Conservation (phyloP, 2,329 filamentous ascomycete genomes). For the Hymenoscyphus linearis region DNA sequence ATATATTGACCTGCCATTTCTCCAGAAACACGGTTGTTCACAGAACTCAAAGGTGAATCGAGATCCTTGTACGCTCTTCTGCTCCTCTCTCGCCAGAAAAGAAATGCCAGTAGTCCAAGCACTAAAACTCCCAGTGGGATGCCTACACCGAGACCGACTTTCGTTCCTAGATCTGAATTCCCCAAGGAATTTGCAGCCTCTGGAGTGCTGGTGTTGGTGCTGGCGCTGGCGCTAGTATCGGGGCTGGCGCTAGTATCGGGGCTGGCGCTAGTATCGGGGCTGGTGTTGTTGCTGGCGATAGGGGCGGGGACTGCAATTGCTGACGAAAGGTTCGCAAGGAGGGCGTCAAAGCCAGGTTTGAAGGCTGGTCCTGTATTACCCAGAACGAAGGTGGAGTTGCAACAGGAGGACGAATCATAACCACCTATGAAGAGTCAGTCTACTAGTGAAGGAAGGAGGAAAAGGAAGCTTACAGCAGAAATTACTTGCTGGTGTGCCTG, state of each 20-base stretch:
- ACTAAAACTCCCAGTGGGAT: conserved; percentile 17
- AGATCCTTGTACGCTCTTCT: conserved; percentile 4
- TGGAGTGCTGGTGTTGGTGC: not conserved
- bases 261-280: conserved; percentile 3
- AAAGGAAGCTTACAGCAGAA: conserved; percentile 11
- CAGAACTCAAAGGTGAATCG: not conserved
- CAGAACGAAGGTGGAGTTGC: conserved; percentile 8
- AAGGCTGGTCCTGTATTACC: conserved; percentile 11
- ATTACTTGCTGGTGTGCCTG: conserved; percentile 3
- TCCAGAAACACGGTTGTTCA: not conserved
- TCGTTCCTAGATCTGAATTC: conserved; percentile 12
- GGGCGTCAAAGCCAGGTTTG: conserved; percentile 14
- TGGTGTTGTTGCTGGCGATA: not conserved
- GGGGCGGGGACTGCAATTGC: conserved; percentile 4
- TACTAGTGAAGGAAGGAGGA: not conserved
- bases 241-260: not conserved
- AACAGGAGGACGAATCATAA: conserved; percentile 11
- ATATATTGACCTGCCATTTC: not conserved
- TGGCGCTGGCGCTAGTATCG: conserved; percentile 1
- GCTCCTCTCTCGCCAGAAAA: conserved; percentile 16
- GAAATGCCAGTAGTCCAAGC: conserved; percentile 12
- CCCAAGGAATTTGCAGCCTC: not conserved
- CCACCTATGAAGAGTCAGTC: not conserved
- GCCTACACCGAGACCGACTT: conserved; percentile 18
- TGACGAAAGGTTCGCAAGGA: not conserved